phyloP scores from a whole-genome alignment of 306 rosid genomes.

The Cicer cuneatum region DNA sequence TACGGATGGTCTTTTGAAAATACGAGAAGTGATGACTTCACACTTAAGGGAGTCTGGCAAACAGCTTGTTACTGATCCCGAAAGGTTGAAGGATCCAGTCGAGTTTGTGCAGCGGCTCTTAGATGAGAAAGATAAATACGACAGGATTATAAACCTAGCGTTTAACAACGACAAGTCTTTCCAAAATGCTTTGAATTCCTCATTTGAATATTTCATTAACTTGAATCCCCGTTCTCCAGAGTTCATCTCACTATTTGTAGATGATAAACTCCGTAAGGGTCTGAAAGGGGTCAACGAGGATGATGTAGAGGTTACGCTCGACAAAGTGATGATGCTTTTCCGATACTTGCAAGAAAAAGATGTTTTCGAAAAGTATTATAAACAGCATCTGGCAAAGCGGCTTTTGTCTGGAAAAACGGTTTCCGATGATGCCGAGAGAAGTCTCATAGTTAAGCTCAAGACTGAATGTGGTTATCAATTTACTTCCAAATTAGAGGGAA shows the following conservation, averaged over 20 bases:
- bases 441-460: conserved; percentile 94
- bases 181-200: conserved; percentile 90
- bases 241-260: conserved; percentile 86
- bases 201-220: conserved; percentile 86
- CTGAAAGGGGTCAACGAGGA: conserved; percentile 95
- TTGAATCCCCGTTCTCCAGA: conserved; percentile 88
- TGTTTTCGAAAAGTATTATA: conserved; percentile 87
- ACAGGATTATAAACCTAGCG: conserved; percentile 66
- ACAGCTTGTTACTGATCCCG: conserved; percentile 90
- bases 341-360: conserved; percentile 93
- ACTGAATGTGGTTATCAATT: conserved; percentile 95
- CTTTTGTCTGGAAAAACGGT: conserved; percentile 90
- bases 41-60: conserved; percentile 85
- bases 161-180: conserved; percentile 89
- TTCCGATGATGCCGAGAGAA: conserved; percentile 94
- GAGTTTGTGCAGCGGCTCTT: conserved; percentile 89
- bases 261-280: conserved; percentile 93
- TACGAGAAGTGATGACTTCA: conserved; percentile 90
- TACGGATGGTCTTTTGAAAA: conserved; percentile 65
- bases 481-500: conserved; percentile 92
- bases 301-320: conserved; percentile 85
- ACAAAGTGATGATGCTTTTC: conserved; percentile 96
- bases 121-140: conserved; percentile 79
- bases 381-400: conserved; percentile 95
- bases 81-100: conserved; percentile 91